A percentile compares a stretch with the other conserved stretches of the same genome.
Evolutionary conservation across 371 early-diverging fungal genomes (phyloP).

Genomic region (Dichotomocladium elegans): DNA sequence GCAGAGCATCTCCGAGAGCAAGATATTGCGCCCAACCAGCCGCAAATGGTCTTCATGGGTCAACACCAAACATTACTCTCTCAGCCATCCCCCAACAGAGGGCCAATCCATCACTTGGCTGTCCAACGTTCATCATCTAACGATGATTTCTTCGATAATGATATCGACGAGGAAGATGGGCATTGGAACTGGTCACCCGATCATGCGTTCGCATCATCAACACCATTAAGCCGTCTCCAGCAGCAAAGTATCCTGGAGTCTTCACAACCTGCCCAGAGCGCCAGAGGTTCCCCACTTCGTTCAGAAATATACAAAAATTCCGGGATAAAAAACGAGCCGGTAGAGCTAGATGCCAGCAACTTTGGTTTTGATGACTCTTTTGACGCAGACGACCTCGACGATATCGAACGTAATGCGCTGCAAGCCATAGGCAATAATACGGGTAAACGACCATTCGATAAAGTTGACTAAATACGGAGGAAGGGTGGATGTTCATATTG

Average conservation of each 20-base stretch:
- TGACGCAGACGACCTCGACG: constrained; percentile 6
- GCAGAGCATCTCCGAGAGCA: not conserved
- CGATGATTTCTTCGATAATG: constrained; percentile 1
- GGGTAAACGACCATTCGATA: constrained; percentile 3
- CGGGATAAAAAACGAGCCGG: not conserved
- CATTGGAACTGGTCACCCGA: constrained; percentile 17
- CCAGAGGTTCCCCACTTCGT: constrained; percentile 2
- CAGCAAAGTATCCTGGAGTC: not conserved
- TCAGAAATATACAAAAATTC: not conserved
- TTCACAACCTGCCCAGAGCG: no score
- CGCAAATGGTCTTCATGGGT: not conserved
- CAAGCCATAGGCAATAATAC: not conserved
- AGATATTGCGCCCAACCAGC: not conserved
- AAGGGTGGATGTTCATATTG: no score
- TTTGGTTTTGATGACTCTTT: constrained; percentile 9
- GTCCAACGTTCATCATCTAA: not conserved
- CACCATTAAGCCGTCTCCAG: constrained; percentile 8
- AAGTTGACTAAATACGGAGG: not conserved
- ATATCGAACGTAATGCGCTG: constrained; percentile 3
- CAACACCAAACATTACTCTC: not conserved
- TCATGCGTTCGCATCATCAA: constrained; percentile 17
- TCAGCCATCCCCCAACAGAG: constrained; percentile 5
- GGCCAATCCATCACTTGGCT: not conserved
- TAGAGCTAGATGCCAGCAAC: no score
- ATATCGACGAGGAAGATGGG: constrained; percentile 7